A percentile compares a stretch with the other conserved stretches of the same genome.
phyloP scores from a whole-genome alignment of 345 rosid genomes.

The Sapria himalayana region DNA sequence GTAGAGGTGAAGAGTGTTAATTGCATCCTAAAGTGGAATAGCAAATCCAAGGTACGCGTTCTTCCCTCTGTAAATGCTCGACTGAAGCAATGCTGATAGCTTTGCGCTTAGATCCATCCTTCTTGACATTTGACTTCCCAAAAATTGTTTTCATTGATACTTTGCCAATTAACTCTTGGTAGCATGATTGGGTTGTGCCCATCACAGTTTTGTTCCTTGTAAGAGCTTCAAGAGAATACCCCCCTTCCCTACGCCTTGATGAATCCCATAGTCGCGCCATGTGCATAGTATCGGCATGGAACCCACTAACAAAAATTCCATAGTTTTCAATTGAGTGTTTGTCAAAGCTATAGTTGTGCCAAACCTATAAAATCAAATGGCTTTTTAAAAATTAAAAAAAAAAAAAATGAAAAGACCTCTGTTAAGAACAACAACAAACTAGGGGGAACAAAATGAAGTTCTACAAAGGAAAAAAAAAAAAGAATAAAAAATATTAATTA shows the following conservation, averaged over 20 bases:
- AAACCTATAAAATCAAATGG: conserved; percentile 32
- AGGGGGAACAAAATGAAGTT: conserved; percentile 2
- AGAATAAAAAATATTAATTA: too few relatives aligned
- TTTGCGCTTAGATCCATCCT: conserved; percentile 87
- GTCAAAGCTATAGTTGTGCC: conserved; percentile 98
- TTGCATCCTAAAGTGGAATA: conserved; percentile 89
- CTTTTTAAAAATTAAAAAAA: conserved; percentile 2
- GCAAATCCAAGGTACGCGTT: conserved; percentile 55
- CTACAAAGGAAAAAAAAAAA: background rate
- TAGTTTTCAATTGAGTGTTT: conserved; percentile 65
- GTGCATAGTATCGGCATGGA: conserved; percentile 96
- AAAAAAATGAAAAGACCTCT: background rate
- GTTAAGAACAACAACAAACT: background rate
- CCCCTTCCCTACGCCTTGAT: conserved; percentile 56
- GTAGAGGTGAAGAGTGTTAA: conserved; percentile 67
- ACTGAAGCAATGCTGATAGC: conserved; percentile 41
- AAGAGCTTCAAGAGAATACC: conserved; percentile 92
- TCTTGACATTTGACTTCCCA: conserved; percentile 59
- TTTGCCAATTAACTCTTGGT: conserved; percentile 53
- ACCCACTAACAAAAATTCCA: conserved; percentile 57
- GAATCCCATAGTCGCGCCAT: conserved; percentile 97
- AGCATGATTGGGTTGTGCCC: conserved; percentile 16
- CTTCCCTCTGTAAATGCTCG: conserved; percentile 70
- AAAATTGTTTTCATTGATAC: conserved; percentile 77
- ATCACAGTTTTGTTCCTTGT: conserved; percentile 47